Evolutionary conservation across 257 asterid species (phyloP).

Genomic region (Penstemon newberryi): DNA sequence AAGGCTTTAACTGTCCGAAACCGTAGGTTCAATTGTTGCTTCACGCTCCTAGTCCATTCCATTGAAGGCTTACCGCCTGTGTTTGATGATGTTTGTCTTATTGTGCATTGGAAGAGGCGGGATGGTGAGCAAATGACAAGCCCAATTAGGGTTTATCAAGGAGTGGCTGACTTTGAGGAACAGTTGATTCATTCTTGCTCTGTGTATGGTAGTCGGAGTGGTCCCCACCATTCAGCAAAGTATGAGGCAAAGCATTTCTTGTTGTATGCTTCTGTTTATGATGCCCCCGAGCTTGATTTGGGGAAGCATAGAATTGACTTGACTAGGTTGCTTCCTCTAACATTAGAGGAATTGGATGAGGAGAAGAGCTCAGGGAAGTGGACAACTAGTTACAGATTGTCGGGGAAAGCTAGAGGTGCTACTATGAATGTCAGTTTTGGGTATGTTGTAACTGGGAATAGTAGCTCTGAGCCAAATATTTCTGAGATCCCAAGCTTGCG

Average conservation of each 20-base stretch:
- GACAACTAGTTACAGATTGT: constrained; percentile 87
- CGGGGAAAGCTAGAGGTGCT: constrained; percentile 86
- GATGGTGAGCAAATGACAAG: constrained; percentile 66
- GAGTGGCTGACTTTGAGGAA: constrained; percentile 79
- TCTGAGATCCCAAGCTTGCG: constrained; percentile 33
- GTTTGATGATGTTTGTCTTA: constrained; percentile 60
- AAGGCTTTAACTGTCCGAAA: constrained; percentile 74
- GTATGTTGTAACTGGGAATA: constrained; percentile 54
- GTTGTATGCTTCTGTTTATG: constrained; percentile 67
- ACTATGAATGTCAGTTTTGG: constrained; percentile 79
- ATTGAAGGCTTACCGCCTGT: constrained; percentile 65
- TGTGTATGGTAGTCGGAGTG: constrained; percentile 73
- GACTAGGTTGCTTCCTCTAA: constrained; percentile 89
- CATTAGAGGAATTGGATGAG: constrained; percentile 85
- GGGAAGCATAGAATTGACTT: constrained; percentile 89
- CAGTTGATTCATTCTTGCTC: constrained; percentile 71
- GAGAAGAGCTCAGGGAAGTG: constrained; percentile 87
- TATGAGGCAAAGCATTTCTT: constrained; percentile 81
- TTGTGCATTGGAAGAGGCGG: constrained; percentile 88
- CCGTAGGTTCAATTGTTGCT: constrained; percentile 67
- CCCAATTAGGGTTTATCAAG: constrained; percentile 58
- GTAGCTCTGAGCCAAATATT: constrained; percentile 33
- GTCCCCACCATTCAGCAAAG: constrained; percentile 82
- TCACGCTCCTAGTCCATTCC: constrained; percentile 79
- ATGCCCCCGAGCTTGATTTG: constrained; percentile 76